Percentiles rank a stretch among this genome's conserved stretches.
phyloP scores from a whole-genome alignment of 1,139 yeast genomes.

The Meyerozyma elateridarum region DNA sequence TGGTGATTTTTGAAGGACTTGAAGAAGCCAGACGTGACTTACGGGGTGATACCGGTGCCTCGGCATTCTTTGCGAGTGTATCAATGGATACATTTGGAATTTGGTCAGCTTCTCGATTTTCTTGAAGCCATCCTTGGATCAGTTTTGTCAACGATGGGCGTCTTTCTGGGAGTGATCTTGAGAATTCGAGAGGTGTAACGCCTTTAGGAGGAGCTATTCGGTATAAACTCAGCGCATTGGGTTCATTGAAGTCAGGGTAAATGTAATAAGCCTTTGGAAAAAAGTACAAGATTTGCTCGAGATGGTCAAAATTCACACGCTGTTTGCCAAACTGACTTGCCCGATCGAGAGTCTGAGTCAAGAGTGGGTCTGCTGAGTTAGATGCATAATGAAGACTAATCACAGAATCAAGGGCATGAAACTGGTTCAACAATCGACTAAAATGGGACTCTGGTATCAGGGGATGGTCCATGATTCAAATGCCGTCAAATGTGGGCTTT shows the following conservation, averaged over 20 bases:
- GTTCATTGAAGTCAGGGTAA: slow-evolving; percentile 5
- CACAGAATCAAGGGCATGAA: slow-evolving; percentile 22
- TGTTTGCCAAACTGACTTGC: slow-evolving; percentile 18
- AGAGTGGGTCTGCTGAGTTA: slow-evolving; percentile 22
- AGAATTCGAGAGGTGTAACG: neutral
- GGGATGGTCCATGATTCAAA: too few relatives aligned
- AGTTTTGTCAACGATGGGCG: slow-evolving; percentile 5
- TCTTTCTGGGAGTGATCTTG: neutral
- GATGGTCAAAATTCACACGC: slow-evolving; percentile 14
- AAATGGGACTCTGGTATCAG: slow-evolving; percentile 6
- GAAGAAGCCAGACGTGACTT: neutral
- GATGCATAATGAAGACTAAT: slow-evolving; percentile 23
- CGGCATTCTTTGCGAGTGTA: slow-evolving; percentile 7
- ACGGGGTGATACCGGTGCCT: neutral
- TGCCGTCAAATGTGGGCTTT: too few relatives aligned
- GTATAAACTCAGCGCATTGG: neutral
- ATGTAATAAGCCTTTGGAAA: slow-evolving; percentile 15
- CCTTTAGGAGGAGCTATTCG: slow-evolving; percentile 2
- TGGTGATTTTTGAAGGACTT: slow-evolving; percentile 19
- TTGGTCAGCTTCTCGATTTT: slow-evolving; percentile 5
- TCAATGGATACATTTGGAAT: slow-evolving; percentile 5
- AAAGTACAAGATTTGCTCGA: slow-evolving; percentile 16
- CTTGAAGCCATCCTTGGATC: slow-evolving; percentile 11
- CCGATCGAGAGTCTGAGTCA: slow-evolving; percentile 16
- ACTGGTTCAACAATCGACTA: slow-evolving; percentile 8